A percentile compares a stretch with the other conserved stretches of the same genome.
Conservation (phyloP, 78 protist species). For the Blattamonas nauphoetae region DNA sequence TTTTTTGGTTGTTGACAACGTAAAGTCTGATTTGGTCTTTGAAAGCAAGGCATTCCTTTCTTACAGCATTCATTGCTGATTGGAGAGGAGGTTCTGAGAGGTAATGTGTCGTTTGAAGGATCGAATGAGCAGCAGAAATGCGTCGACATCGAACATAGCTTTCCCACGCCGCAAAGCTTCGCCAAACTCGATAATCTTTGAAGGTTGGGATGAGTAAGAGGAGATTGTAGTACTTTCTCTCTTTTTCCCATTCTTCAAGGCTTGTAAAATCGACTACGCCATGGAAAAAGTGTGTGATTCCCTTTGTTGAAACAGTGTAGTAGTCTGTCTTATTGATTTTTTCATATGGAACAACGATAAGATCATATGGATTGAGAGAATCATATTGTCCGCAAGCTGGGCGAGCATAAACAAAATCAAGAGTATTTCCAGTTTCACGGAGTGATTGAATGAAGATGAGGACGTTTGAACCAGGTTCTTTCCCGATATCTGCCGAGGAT, state of each 20-base stretch:
- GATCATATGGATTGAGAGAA: neutral
- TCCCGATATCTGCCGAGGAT: neutral
- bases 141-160: neutral
- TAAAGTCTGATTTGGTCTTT: neutral
- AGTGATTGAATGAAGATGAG: neutral
- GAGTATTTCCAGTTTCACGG: neutral
- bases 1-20: neutral
- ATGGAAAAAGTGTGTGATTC: constrained; percentile 50
- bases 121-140: neutral
- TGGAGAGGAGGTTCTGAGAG: neutral
- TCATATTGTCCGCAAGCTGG: neutral
- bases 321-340: neutral
- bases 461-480: neutral
- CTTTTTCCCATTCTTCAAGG: constrained; percentile 45
- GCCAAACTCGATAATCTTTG: constrained; percentile 11
- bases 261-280: constrained; percentile 38
- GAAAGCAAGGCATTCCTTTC: neutral
- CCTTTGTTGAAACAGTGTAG: constrained; percentile 43
- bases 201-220: constrained; percentile 41
- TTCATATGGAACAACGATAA: neutral
- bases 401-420: neutral
- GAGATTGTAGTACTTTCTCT: constrained; percentile 1
- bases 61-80: neutral
- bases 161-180: neutral
- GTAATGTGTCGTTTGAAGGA: neutral